phyloP scores from a whole-genome alignment of 495 filamentous ascomycete genomes.

The Xylaria cubensis region DNA sequence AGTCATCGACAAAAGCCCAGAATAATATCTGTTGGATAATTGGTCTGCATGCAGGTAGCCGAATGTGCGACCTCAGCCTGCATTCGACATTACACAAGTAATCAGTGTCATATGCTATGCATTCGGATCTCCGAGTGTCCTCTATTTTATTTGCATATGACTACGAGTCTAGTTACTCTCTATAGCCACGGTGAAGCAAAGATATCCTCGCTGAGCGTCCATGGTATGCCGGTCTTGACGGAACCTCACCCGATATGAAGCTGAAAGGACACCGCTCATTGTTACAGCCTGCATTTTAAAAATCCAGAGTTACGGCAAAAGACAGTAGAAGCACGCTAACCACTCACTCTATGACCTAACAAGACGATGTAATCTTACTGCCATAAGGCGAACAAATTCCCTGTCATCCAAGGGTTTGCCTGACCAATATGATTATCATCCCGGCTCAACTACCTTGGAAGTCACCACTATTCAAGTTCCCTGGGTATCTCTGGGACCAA shows the following conservation, averaged over 20 bases:
- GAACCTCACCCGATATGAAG: neutral
- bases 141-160: neutral
- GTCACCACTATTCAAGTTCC: neutral
- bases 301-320: neutral
- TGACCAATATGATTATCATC: neutral
- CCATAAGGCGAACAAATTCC: conserved; percentile 7
- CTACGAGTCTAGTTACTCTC: neutral
- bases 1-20: neutral
- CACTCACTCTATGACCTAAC: neutral
- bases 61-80: conserved; percentile 18
- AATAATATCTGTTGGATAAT: neutral
- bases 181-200: neutral
- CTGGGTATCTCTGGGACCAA: no score
- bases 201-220: neutral
- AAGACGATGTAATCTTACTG: conserved; percentile 14
- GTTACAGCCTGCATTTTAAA: neutral
- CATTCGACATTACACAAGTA: conserved; percentile 6
- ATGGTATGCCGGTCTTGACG: neutral
- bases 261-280: neutral
- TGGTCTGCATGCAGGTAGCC: conserved; percentile 4
- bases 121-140: neutral
- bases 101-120: neutral
- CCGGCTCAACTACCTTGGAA: neutral
- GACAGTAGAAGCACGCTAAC: neutral
- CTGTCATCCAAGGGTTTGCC: neutral